Evolutionary conservation across 345 rosid species (phyloP), one percentile per base, ranked within the genome.

Genomic region (Ceriops zippeliana): DNA sequence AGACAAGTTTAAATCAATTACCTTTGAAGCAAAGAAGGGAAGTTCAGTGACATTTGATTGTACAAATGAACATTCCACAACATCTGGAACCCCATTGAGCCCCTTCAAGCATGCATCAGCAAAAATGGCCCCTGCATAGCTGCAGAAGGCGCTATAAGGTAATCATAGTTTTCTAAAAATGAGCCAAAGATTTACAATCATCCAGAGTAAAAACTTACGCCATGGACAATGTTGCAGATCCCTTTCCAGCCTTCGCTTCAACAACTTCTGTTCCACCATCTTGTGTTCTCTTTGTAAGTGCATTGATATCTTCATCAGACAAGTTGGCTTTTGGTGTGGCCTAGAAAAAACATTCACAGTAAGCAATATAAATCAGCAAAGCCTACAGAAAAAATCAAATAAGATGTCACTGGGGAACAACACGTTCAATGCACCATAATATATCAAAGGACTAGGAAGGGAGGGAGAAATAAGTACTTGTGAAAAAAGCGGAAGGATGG

Each of bases 221-320:
- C 96, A 91, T 87, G 60, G 96, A 91, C 70, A 87, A 76, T 26
- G 93, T 91, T n/a, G 97, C 93, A 42, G 96, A 91, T 71, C 96
- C 97, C 78, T 89, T 89, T 76, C 93, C 97, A 75, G 93, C 96
- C 86, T 89, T 91, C 17, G 93, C 97, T 74, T 91, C 90, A 65
- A 86, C 96, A 57, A 91, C 96, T 68, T 91, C 87, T 21, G 96
- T 91, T 58, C 96, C 97, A 69, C 93, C 93, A 64, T 89, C 96
- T 78, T 91, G 97, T 1, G 91, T 89, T 73, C 96, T 74, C 83
- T 91, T 91, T 22, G 96, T 91, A 49, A 91, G 93, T 53, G 89
- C 91, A 57, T 34, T 66, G 61, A 89, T 82, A 17, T 77, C 83
- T 17, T 86, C 96, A 62, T 80, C 83, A 20, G 87, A 53, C 70